Percentiles rank a stretch among this genome's conserved stretches.
Evolutionary conservation across 2,329 filamentous ascomycete species (phyloP).

Genomic region (Stenocarpella maydis): DNA sequence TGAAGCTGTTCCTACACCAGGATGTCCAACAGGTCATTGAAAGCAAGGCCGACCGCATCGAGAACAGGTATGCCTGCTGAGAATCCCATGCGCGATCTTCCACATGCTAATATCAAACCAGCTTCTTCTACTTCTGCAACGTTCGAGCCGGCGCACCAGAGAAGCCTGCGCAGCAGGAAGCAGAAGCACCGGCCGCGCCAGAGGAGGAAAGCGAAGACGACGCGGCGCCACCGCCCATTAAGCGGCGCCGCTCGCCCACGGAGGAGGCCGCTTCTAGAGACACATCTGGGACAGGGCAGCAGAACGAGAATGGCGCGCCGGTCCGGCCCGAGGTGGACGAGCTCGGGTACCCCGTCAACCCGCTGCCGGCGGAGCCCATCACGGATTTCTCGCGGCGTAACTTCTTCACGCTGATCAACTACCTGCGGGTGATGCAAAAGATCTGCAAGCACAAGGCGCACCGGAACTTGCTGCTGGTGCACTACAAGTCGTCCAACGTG

Average conservation of each 20-base stretch:
- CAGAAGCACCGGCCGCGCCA: conserved; percentile 33
- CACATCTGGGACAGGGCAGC: conserved; percentile 39
- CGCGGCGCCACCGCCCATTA: conserved; percentile 84
- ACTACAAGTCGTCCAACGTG: conserved; percentile 94
- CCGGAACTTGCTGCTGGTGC: conserved; percentile 89
- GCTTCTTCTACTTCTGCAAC: conserved; percentile 93
- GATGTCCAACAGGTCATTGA: conserved; percentile 92
- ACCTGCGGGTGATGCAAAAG: conserved; percentile 95
- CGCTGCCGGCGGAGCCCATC: conserved; percentile 77
- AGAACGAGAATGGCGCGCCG: conserved; percentile 38
- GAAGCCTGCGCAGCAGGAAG: conserved; percentile 37
- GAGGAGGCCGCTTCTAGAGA: neutral
- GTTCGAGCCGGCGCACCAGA: conserved; percentile 55
- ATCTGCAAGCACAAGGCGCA: conserved; percentile 96
- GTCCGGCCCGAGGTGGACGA: conserved; percentile 78
- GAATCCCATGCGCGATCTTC: neutral
- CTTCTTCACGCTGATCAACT: conserved; percentile 95
- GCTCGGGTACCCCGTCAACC: conserved; percentile 79
- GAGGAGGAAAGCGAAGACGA: conserved; percentile 73
- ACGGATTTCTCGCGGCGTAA: conserved; percentile 92
- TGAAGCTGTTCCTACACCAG: conserved; percentile 94
- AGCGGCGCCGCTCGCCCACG: conserved; percentile 61
- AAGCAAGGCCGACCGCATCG: conserved; percentile 81
- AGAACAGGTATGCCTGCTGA: conserved; percentile 69
- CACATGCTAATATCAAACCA: conserved; percentile 44